Evolutionary conservation across 2,329 filamentous ascomycete genomes (phyloP).

Genomic region (Arachnomyces sp.): DNA sequence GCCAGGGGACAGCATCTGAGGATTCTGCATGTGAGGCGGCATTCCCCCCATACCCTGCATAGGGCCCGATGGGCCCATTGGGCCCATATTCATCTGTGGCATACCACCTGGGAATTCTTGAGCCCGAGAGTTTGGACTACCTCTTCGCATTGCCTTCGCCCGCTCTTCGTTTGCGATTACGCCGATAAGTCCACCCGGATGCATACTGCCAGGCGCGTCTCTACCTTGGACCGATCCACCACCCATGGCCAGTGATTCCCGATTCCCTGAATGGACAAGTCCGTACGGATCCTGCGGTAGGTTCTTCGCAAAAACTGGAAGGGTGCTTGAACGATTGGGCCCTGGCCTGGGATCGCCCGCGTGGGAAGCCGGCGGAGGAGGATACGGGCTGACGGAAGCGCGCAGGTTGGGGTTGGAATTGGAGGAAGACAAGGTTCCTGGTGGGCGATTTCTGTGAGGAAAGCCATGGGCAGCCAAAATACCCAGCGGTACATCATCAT

Average conservation of each 20-base stretch:
- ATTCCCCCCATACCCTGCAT: constrained; percentile 19
- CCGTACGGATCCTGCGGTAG: constrained; percentile 80
- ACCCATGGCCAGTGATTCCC: constrained; percentile 67
- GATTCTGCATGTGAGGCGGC: constrained; percentile 8
- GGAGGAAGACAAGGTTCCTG: constrained; percentile 57
- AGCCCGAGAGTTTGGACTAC: constrained; percentile 62
- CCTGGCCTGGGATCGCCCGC: constrained; percentile 42
- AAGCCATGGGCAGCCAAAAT: constrained; percentile 87
- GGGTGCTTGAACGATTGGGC: constrained; percentile 38
- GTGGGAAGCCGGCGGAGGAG: constrained; percentile 50
- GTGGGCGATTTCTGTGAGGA: constrained; percentile 68
- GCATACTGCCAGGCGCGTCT: constrained; percentile 36
- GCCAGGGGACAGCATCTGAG: constrained; percentile 45
- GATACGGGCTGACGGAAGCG: constrained; percentile 44
- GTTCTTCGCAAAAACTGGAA: constrained; percentile 76
- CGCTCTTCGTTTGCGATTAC: constrained; percentile 83
- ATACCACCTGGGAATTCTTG: constrained; percentile 27
- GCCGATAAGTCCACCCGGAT: constrained; percentile 73
- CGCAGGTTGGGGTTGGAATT: constrained; percentile 67
- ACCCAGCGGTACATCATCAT: constrained; percentile 79
- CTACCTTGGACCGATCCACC: constrained; percentile 44
- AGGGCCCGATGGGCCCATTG: constrained; percentile 17
- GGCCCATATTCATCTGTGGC: constrained; percentile 20
- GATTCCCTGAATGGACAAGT: constrained; percentile 61
- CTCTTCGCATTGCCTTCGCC: constrained; percentile 66